These are phyloP conservation scores for Adansonia madagascariensis DNA, from an alignment of 441 rosid species.

Conservation along the genomic window DNA sequence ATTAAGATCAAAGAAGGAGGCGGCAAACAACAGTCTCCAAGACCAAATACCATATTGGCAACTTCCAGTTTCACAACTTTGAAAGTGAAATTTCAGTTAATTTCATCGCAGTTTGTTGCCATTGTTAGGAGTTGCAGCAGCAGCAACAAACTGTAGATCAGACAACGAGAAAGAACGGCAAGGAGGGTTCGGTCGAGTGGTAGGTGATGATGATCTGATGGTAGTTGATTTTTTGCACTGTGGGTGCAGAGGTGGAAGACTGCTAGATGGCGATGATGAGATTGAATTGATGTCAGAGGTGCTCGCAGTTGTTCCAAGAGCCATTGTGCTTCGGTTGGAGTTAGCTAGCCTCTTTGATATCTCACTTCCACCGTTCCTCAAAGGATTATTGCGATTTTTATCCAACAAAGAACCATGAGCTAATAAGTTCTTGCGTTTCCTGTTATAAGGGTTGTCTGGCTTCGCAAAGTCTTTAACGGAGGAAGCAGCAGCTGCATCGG, in stretches of 20 bases:
- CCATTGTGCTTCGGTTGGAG: slow-evolving; percentile 21
- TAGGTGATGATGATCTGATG: slow-evolving; percentile 23
- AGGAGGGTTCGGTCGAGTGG: slow-evolving; percentile 28
- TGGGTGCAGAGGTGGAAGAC: slow-evolving; percentile 43
- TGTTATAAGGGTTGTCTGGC: slow-evolving; percentile 40
- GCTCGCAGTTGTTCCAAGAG: slow-evolving; percentile 5
- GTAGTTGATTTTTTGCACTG: slow-evolving; percentile 25
- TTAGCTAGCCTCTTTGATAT: slow-evolving; percentile 28
- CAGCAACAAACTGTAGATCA: slow-evolving; percentile 41
- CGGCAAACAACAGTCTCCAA: slow-evolving; percentile 6
- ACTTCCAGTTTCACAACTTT: slow-evolving; percentile 21
- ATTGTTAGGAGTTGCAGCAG: slow-evolving; percentile 26
- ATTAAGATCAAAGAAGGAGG: slow-evolving; percentile 9
- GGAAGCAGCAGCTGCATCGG: slow-evolving; percentile 38
- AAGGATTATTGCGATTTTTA: slow-evolving; percentile 21
- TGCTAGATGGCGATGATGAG: slow-evolving; percentile 18
- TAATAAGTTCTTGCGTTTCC: slow-evolving; percentile 42
- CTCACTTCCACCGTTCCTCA: slow-evolving; percentile 26
- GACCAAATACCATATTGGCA: slow-evolving; percentile 4
- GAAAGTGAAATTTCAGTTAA: neutral
- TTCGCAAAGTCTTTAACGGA: slow-evolving; percentile 44
- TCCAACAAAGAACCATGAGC: slow-evolving; percentile 27
- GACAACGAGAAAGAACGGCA: slow-evolving; percentile 46
- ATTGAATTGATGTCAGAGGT: slow-evolving; percentile 15
- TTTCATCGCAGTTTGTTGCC: slow-evolving; percentile 15